These are phyloP conservation scores for Coniferiporia sulphurascens DNA, from an alignment of 1,284 basidiomycete genomes.

Conservation along the genomic window DNA sequence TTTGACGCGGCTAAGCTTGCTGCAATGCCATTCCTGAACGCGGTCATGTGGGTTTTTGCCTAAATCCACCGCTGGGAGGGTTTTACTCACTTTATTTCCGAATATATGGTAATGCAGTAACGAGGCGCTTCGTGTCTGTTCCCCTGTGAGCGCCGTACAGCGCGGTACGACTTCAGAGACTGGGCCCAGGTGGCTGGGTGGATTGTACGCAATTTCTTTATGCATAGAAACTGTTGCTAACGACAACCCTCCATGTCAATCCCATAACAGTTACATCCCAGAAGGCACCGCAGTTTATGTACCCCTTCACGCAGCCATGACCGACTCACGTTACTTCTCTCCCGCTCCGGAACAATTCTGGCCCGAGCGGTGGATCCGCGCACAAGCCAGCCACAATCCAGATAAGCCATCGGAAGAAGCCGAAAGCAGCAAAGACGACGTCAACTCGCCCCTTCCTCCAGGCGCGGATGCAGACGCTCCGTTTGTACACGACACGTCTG, in stretches of 20 bases:
- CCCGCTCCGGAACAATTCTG: slow-evolving; percentile 35
- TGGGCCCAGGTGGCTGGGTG: too few relatives aligned
- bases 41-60: too few relatives aligned
- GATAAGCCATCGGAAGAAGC: not conserved
- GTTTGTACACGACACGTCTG: slow-evolving; percentile 32
- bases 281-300: slow-evolving; percentile 45
- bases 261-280: slow-evolving; percentile 40
- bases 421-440: not conserved
- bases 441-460: not conserved
- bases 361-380: slow-evolving; percentile 36
- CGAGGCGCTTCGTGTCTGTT: too few relatives aligned
- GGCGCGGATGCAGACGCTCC: not conserved
- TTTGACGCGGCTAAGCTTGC: slow-evolving; percentile 21
- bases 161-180: too few relatives aligned
- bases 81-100: too few relatives aligned
- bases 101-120: too few relatives aligned
- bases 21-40: slow-evolving; percentile 29
- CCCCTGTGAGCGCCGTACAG: too few relatives aligned
- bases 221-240: too few relatives aligned
- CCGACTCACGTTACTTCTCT: slow-evolving; percentile 35
- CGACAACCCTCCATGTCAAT: slow-evolving; percentile 25
- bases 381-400: slow-evolving; percentile 19
- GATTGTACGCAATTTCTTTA: too few relatives aligned
- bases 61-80: too few relatives aligned
- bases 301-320: slow-evolving; percentile 43